Conservation (phyloP, 2,329 filamentous ascomycete species). For the Fusarium sororula region DNA sequence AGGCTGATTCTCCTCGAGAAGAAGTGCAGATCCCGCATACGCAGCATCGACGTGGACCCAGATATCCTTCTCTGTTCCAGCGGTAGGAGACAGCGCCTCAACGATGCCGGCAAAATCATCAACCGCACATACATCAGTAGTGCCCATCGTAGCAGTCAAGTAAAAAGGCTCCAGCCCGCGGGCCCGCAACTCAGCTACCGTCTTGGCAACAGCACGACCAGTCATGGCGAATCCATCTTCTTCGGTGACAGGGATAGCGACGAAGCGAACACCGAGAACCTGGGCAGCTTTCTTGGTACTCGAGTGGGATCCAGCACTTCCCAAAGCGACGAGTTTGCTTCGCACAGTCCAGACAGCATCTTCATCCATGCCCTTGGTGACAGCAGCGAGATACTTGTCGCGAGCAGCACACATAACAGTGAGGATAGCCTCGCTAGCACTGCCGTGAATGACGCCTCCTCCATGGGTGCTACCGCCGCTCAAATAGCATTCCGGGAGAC, state of each 20-base stretch:
- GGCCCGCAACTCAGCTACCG: constrained; percentile 59
- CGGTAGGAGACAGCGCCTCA: constrained; percentile 49
- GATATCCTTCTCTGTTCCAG: constrained; percentile 58
- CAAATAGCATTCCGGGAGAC: constrained; percentile 76
- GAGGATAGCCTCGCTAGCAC: constrained; percentile 86
- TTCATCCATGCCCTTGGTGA: constrained; percentile 72
- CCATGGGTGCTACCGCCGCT: constrained; percentile 74
- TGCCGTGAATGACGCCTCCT: constrained; percentile 94
- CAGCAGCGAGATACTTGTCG: constrained; percentile 76
- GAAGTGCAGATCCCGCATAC: constrained; percentile 86
- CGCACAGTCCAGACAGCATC: constrained; percentile 69
- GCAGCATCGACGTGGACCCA: constrained; percentile 97
- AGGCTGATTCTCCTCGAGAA: constrained; percentile 82
- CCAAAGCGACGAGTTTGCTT: constrained; percentile 76
- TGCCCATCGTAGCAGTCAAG: constrained; percentile 85
- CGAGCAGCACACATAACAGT: constrained; percentile 88
- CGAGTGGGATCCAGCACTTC: constrained; percentile 81
- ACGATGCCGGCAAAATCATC: constrained; percentile 82
- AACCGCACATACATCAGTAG: constrained; percentile 86
- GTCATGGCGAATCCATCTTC: constrained; percentile 76
- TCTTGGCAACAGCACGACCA: constrained; percentile 68
- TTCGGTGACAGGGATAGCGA: constrained; percentile 70
- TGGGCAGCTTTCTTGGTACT: constrained; percentile 87
- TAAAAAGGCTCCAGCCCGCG: constrained; percentile 86
- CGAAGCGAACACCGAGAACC: constrained; percentile 83